Conservation (phyloP, 2,329 filamentous ascomycete species). For the Calonectria pteridis region DNA sequence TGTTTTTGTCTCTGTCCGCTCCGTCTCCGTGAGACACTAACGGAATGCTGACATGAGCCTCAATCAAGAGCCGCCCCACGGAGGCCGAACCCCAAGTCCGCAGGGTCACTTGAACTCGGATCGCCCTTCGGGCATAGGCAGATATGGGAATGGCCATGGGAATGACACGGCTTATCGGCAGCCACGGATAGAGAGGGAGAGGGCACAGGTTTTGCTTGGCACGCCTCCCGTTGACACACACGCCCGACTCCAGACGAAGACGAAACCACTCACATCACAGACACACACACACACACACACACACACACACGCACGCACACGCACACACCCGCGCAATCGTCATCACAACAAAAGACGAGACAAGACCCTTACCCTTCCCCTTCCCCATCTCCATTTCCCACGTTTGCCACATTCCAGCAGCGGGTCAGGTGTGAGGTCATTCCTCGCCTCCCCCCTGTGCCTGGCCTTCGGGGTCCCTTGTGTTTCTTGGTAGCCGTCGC, state of each 20-base stretch:
- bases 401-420: slow-evolving; percentile 42
- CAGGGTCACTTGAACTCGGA: not conserved
- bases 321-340: not conserved
- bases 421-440: slow-evolving; percentile 35
- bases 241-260: not conserved
- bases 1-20: not conserved
- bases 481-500: slow-evolving; percentile 19
- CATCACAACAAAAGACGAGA: slow-evolving; percentile 9
- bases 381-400: not conserved
- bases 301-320: too few relatives aligned
- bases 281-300: too few relatives aligned
- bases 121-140: not conserved
- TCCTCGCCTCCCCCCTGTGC: slow-evolving; percentile 37
- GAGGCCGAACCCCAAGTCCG: not conserved
- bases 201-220: too few relatives aligned
- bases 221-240: not conserved
- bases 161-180: not conserved
- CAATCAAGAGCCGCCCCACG: not conserved
- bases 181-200: not conserved
- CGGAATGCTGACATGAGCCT: slow-evolving; percentile 10
- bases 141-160: not conserved
- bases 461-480: not conserved
- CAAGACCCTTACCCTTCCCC: not conserved
- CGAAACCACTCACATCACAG: not conserved
- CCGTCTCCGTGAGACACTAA: not conserved